Percentiles rank a stretch among this genome's conserved stretches.
These are phyloP conservation scores for Biscogniauxia sp. DNA, from an alignment of 2,329 filamentous ascomycete species.

Conservation along the genomic window DNA sequence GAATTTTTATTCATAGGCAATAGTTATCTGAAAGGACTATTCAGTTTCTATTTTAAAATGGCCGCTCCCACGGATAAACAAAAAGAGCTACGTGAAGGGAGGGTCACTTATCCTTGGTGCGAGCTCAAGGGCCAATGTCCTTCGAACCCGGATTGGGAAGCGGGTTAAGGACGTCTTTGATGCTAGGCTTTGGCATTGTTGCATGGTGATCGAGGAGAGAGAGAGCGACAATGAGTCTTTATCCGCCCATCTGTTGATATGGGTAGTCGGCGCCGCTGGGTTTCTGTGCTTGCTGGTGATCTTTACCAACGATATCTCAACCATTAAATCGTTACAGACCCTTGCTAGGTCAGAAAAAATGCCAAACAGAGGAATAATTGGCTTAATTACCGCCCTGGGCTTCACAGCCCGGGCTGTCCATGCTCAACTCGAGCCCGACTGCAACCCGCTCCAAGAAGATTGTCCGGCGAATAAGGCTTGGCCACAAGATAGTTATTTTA, in stretches of 20 bases:
- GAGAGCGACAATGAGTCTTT: constrained; percentile 30
- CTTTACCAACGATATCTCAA: constrained; percentile 14
- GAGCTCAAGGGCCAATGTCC: background rate
- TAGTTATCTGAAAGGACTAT: constrained; percentile 1
- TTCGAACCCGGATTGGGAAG: constrained; percentile 26
- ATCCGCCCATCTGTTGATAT: constrained; percentile 25
- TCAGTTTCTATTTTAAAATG: constrained; percentile 1
- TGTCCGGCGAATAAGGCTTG: constrained; percentile 30
- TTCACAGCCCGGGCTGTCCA: constrained; percentile 21
- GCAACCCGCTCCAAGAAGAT: constrained; percentile 27
- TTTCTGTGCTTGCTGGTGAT: constrained; percentile 1
- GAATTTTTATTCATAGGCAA: constrained; percentile 6
- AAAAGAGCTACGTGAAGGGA: constrained; percentile 9
- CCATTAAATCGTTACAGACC: constrained; percentile 17
- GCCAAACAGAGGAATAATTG: constrained; percentile 23
- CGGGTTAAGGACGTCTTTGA: constrained; percentile 18
- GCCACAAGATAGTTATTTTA: constrained; percentile 26
- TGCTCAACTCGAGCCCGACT: constrained; percentile 30
- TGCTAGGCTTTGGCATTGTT: constrained; percentile 26
- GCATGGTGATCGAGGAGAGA: constrained; percentile 9
- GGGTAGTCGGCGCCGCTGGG: constrained; percentile 6
- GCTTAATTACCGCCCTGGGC: constrained; percentile 24
- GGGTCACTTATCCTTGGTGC: background rate
- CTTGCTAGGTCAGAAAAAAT: constrained; percentile 22
- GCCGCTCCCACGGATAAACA: constrained; percentile 2